A percentile compares a stretch with the other conserved stretches of the same genome.
phyloP scores from a whole-genome alignment of 129 eudicot species.

The Oenanthe sinensis region DNA sequence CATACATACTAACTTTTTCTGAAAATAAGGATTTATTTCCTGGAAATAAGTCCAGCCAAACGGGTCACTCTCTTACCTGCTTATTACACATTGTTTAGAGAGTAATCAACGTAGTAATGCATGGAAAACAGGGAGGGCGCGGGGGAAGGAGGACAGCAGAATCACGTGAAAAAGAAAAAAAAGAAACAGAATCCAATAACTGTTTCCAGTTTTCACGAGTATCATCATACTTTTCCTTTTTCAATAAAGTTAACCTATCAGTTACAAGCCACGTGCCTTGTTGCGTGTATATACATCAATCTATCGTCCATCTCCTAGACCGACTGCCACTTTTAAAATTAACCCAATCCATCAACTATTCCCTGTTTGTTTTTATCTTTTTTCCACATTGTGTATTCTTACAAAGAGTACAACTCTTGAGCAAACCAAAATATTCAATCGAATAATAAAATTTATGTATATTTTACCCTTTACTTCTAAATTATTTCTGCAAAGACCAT shows the following conservation, averaged over 20 bases:
- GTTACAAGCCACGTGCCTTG: slow-evolving; percentile 8
- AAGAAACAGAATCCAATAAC: slow-evolving; percentile 1
- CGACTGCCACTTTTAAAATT: not conserved
- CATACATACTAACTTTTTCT: no score
- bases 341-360: no score
- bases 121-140: not conserved
- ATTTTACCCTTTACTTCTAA: not conserved
- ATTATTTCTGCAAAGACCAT: no score
- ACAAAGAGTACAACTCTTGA: no score
- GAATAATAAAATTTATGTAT: not conserved
- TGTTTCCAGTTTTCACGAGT: slow-evolving; percentile 11
- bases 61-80: no score
- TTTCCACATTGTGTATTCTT: no score
- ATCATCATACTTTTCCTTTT: slow-evolving; percentile 9
- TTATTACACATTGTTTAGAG: not conserved
- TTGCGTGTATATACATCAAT: not conserved
- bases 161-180: slow-evolving; percentile 2
- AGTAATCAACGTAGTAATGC: not conserved
- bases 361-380: no score
- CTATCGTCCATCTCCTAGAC: not conserved
- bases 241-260: not conserved
- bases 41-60: no score
- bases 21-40: no score
- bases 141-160: slow-evolving; percentile 4
- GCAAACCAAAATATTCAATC: no score